These are phyloP conservation scores for Colletotrichum australisinense DNA, from an alignment of 2,329 filamentous ascomycete genomes.

Conservation along the genomic window DNA sequence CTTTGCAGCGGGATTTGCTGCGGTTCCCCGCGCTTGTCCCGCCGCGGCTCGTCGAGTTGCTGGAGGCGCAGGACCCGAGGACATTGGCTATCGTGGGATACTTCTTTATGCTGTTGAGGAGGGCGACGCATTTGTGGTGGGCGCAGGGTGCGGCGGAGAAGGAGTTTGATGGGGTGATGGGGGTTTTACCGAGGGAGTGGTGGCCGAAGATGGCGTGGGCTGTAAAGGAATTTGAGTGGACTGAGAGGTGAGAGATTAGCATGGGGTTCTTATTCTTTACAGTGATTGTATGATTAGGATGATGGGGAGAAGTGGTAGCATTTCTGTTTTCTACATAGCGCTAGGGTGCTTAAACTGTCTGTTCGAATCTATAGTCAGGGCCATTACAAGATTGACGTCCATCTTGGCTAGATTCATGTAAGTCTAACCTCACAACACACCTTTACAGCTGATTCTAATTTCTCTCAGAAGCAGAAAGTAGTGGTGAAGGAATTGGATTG, in stretches of 20 bases:
- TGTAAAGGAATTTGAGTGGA: background rate
- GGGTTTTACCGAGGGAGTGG: background rate
- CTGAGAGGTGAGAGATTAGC: background rate
- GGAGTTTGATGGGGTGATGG: background rate
- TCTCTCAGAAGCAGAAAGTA: background rate
- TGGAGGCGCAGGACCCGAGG: background rate
- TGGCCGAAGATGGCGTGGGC: background rate
- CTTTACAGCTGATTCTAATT: background rate
- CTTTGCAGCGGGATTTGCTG: background rate
- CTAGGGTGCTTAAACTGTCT: background rate
- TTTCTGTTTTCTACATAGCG: background rate
- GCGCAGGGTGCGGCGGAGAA: background rate
- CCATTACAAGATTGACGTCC: background rate
- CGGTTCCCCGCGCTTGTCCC: background rate
- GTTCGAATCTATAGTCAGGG: background rate
- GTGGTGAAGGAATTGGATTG: background rate
- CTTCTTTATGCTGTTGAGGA: background rate
- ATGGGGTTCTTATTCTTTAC: background rate
- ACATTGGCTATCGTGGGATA: background rate
- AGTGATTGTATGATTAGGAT: background rate
- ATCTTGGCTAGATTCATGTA: background rate
- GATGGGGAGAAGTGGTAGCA: no score
- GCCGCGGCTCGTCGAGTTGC: background rate
- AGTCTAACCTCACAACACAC: background rate
- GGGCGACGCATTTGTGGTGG: background rate